Conservation (phyloP, 805 yeast genomes). For the Candida sithepensis region DNA sequence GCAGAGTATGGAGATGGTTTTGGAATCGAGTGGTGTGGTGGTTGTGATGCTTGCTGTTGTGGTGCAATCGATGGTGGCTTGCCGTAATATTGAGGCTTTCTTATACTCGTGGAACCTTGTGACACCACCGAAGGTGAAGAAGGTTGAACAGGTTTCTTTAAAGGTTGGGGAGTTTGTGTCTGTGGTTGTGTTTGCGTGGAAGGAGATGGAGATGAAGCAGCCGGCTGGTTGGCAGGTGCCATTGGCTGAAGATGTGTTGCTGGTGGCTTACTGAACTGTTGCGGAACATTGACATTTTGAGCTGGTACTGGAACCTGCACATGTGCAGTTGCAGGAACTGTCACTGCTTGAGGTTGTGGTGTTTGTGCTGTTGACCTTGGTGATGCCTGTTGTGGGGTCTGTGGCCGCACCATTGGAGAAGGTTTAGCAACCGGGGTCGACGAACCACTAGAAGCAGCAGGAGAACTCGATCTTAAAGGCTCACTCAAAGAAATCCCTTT, state of each 20-base stretch:
- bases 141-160: conserved; percentile 7
- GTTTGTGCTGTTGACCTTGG: neutral
- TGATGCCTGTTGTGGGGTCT: conserved; percentile 5
- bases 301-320: no score
- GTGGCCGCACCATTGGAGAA: no score
- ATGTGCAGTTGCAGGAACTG: no score
- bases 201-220: neutral
- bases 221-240: neutral
- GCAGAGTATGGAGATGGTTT: neutral
- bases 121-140: conserved; percentile 27
- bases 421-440: conserved; percentile 28
- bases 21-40: neutral
- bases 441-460: conserved; percentile 8
- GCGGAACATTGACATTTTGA: neutral
- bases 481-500: conserved; percentile 35
- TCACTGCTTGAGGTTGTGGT: no score
- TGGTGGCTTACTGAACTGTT: neutral
- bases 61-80: conserved; percentile 14
- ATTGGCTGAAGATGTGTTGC: neutral
- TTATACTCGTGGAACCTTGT: conserved; percentile 14
- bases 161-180: neutral
- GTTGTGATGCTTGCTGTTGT: neutral
- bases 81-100: conserved; percentile 29
- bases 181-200: neutral
- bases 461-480: conserved; percentile 7